A percentile compares a stretch with the other conserved stretches of the same genome.
Conservation (phyloP, 306 rosid genomes). For the Cicer yamashitae region DNA sequence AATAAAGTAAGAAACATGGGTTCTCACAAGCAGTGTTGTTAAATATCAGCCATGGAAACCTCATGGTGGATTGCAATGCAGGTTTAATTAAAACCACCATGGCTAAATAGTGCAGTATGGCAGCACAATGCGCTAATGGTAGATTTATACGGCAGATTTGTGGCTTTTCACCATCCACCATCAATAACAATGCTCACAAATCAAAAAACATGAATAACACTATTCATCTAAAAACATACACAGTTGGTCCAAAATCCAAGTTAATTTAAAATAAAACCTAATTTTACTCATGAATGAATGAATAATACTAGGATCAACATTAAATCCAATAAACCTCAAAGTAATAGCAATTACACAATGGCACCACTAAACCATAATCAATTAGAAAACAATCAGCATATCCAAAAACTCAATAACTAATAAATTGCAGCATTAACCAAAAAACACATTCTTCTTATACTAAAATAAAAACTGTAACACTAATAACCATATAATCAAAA, state of each 20-base stretch:
- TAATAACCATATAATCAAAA: not conserved
- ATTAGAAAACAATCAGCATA: not conserved
- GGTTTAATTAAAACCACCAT: no score
- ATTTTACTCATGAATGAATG: not conserved
- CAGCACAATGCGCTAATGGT: no score
- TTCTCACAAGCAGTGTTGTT: no score
- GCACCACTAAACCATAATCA: not conserved
- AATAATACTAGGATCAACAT: not conserved
- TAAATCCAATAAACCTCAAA: not conserved
- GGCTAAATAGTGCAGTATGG: no score
- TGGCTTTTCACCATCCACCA: no score
- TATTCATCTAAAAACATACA: not conserved
- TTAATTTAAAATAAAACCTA: not conserved
- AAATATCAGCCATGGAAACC: no score
- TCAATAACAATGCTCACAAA: not conserved
- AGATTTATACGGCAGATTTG: no score
- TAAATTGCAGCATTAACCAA: no score
- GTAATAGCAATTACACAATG: not conserved
- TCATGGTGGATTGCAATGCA: no score
- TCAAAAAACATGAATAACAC: not conserved
- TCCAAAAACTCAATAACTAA: not conserved
- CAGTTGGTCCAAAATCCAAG: not conserved
- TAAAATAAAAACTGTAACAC: not conserved
- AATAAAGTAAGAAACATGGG: not conserved
- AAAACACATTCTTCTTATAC: not conserved